Evolutionary conservation across 1,284 basidiomycete genomes (phyloP).

Genomic region (Microbotryum lychnidis-dioicae): DNA sequence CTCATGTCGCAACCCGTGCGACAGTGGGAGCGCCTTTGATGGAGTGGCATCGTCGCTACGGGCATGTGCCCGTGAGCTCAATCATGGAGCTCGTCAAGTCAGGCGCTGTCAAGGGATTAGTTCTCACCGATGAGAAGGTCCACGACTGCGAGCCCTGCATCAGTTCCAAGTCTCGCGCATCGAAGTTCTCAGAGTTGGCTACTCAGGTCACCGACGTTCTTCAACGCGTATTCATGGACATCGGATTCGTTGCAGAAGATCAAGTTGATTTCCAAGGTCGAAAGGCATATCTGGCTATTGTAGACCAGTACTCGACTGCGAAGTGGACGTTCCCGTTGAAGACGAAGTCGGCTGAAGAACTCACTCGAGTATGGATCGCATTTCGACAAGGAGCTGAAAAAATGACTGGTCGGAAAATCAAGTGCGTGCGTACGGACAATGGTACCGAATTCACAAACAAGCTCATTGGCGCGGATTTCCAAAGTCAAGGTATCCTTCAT

Average conservation of each 20-base stretch:
- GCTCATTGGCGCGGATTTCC: neutral
- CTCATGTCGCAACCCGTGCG: too few species aligned
- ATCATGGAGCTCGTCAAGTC: too few species aligned
- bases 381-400: constrained; percentile 24
- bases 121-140: neutral
- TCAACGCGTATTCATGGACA: neutral
- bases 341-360: too few species aligned
- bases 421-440: constrained; percentile 32
- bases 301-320: too few species aligned
- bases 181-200: neutral
- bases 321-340: too few species aligned
- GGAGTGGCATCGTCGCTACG: too few species aligned
- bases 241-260: too few species aligned
- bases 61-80: too few species aligned
- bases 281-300: too few species aligned
- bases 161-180: neutral
- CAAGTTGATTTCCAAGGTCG: too few species aligned
- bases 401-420: constrained; percentile 35
- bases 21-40: too few species aligned
- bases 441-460: constrained; percentile 15
- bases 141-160: neutral
- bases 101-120: neutral
- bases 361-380: too few species aligned
- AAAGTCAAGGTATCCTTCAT: constrained; percentile 9
- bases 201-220: neutral